Evolutionary conservation across 768 basidiomycete genomes (phyloP).

Genomic region (Termitomyces bulborhizus): DNA sequence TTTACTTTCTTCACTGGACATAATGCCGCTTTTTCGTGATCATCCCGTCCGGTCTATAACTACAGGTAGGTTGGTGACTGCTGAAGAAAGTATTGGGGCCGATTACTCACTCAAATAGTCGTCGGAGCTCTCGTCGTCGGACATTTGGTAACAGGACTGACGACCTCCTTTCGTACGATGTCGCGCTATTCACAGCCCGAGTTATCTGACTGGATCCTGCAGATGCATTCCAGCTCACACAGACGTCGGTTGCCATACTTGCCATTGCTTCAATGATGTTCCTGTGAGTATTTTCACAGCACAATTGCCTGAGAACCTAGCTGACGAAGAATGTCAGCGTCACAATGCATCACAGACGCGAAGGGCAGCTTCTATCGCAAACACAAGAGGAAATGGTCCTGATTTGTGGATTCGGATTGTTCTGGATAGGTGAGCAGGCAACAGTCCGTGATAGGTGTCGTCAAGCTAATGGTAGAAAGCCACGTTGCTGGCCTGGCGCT

Average conservation of each 20-base stretch:
- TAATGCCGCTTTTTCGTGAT: slow-evolving; percentile 46
- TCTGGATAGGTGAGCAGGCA: slow-evolving; percentile 63
- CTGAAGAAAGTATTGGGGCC: background rate
- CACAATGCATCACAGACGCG: slow-evolving; percentile 57
- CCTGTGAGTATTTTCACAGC: slow-evolving; percentile 40
- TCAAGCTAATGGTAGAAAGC: slow-evolving; percentile 20
- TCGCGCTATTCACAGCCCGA: background rate
- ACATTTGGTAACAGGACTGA: slow-evolving; percentile 44
- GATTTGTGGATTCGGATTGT: slow-evolving; percentile 64
- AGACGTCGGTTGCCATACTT: slow-evolving; percentile 67
- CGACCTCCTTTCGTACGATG: slow-evolving; percentile 39
- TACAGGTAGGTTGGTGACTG: slow-evolving; percentile 24
- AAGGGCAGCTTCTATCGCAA: slow-evolving; percentile 57
- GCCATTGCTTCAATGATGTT: slow-evolving; percentile 60
- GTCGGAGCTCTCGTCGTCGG: slow-evolving; percentile 42
- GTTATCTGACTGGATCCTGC: background rate
- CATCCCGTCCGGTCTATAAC: slow-evolving; percentile 39
- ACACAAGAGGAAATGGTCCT: slow-evolving; percentile 70
- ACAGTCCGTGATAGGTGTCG: background rate
- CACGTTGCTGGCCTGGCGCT: slow-evolving; percentile 39
- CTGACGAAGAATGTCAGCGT: slow-evolving; percentile 34
- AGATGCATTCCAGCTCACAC: slow-evolving; percentile 65
- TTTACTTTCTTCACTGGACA: slow-evolving; percentile 1
- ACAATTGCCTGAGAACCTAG: background rate
- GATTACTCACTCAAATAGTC: slow-evolving; percentile 22